phyloP scores from a whole-genome alignment of 2,329 filamentous ascomycete species.

The Peltaster fructicola region DNA sequence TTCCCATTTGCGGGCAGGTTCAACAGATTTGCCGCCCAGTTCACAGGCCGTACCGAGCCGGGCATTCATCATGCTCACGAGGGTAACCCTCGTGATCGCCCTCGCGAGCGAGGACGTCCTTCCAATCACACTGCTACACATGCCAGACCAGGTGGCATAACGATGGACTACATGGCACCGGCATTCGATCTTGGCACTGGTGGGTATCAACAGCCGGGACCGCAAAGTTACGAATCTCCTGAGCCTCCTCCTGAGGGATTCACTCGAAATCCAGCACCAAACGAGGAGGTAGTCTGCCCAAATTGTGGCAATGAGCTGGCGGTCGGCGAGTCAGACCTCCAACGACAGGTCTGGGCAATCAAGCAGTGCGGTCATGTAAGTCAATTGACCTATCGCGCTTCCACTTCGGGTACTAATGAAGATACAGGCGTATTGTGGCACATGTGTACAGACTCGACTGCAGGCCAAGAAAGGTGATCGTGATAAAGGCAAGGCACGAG shows the following conservation, averaged over 20 bases:
- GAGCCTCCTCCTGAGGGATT: conserved; percentile 56
- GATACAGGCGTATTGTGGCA: conserved; percentile 34
- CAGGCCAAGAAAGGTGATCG: conserved; percentile 8
- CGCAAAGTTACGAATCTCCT: conserved; percentile 43
- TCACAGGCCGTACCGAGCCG: too few relatives aligned
- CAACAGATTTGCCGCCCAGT: too few relatives aligned
- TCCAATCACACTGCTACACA: too few relatives aligned
- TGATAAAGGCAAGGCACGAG: conserved; percentile 23
- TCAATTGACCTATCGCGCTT: conserved; percentile 10
- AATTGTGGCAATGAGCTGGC: conserved; percentile 75
- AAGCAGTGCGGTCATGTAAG: conserved; percentile 84
- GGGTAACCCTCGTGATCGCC: too few relatives aligned
- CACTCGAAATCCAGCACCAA: conserved; percentile 55
- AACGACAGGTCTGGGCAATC: conserved; percentile 82
- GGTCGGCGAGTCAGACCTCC: conserved; percentile 46
- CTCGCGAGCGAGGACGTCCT: too few relatives aligned
- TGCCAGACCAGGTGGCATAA: too few relatives aligned
- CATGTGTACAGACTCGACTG: conserved; percentile 30
- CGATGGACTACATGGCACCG: conserved; percentile 23
- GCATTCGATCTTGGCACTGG: conserved; percentile 27
- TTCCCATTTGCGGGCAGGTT: too few relatives aligned
- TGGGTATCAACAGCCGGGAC: conserved; percentile 12
- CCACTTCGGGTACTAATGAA: conserved; percentile 4
- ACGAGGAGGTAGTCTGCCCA: conserved; percentile 63
- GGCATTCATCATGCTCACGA: too few relatives aligned